Evolutionary conservation across 768 basidiomycete species (phyloP), one percentile per base, ranked within the genome.

Genomic region (Suillus occidentalis): DNA sequence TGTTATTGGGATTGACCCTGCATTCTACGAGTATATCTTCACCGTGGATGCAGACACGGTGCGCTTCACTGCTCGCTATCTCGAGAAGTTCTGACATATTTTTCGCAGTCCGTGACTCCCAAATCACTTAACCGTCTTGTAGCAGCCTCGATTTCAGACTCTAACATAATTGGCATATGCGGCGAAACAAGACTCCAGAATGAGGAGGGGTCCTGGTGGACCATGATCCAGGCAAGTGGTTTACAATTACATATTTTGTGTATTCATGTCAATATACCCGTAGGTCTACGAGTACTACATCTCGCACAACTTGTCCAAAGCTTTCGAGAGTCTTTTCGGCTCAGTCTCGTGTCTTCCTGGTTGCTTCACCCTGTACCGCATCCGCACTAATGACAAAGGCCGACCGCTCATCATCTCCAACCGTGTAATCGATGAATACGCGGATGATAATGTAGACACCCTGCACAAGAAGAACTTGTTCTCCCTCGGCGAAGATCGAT

Each of bases 1-100:
- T 65, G 86, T 89, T 67, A 88, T 89, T 63, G 88, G 88, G 12
- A 88, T 89, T 53, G 89, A 89, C 62, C 88, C 88, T 16, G 85
- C 87, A n/a, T 89, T 89, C 75, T 89, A 89, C 71, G 88, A 89
- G 74, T 89, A 88, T 74, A 84, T 89, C 67, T 88, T 89, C 75
- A 89, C 87, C 58, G 85, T 89, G 18, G 88, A 89, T 76, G 88
- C 87, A 20, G 89, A 89, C 78, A 87, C 86, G 1, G 85, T 87
- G 59, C 60, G 78, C 73, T 14, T n/a, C 3, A 18, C n/a, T 60
- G 25, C 28, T 25, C 34, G 28, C 28, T 13, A 18, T 22, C 16
- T 0, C 60, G 25, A n/a, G 55, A 18, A 16, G 34, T 5, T 64
- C 68, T 77, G 42, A 78, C 28, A 25, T 39, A 39, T 9, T 40